Evolutionary conservation across 140 eudicot species (phyloP).

Genomic region (Anethum foeniculum): DNA sequence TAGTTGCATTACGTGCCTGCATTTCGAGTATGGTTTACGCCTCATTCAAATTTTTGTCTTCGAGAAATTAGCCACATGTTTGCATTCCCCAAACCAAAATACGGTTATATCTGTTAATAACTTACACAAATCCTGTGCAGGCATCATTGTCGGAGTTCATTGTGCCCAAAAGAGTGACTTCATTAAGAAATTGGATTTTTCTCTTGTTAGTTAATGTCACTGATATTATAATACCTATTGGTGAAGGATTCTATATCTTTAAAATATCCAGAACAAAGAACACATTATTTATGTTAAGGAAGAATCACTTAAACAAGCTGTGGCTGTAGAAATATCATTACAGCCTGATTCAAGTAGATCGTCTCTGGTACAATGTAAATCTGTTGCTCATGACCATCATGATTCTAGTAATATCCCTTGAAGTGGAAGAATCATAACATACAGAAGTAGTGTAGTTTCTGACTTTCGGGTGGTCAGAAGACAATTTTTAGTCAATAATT

Average conservation of each 20-base stretch:
- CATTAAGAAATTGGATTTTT: not conserved
- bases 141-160: not conserved
- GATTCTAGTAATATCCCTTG: not conserved
- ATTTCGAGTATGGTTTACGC: not conserved
- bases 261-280: not conserved
- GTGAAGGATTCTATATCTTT: not conserved
- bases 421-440: too few relatives aligned
- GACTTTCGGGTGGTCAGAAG: too few relatives aligned
- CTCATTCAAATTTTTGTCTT: not conserved
- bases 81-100: not conserved
- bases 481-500: too few relatives aligned
- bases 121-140: not conserved
- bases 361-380: not conserved
- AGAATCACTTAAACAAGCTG: too few relatives aligned
- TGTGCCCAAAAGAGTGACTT: not conserved
- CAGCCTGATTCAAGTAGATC: not conserved
- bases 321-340: too few relatives aligned
- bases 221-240: not conserved
- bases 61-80: not conserved
- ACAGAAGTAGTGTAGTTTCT: too few relatives aligned
- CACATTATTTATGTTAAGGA: not conserved
- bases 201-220: not conserved
- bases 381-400: not conserved
- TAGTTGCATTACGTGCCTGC: conserved; percentile 13
- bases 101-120: not conserved